These are phyloP conservation scores for Pyropia haitanensis DNA, from an alignment of 23 red algal species.

Conservation along the genomic window DNA sequence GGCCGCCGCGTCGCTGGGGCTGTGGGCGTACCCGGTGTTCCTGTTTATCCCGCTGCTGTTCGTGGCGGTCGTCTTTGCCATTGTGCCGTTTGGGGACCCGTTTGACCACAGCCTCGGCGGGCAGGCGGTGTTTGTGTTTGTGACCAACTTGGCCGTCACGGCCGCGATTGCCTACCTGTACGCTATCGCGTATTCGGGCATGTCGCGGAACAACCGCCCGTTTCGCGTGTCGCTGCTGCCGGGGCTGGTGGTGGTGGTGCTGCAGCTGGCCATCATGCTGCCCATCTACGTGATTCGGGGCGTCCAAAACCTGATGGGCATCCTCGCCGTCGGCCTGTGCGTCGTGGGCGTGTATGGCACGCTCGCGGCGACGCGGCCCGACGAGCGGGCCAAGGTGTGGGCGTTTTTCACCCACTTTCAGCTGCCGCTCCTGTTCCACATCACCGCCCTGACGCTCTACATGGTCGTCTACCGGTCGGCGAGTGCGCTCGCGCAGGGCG, in stretches of 20 bases:
- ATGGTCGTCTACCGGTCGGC: conserved; percentile 50
- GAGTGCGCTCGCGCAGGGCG: conserved; percentile 11
- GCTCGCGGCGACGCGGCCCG: conserved; percentile 12
- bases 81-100: conserved; percentile 47
- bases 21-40: conserved; percentile 42
- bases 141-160: conserved; percentile 30
- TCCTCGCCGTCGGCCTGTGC: conserved; percentile 33
- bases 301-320: conserved; percentile 33
- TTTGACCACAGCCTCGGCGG: conserved; percentile 15
- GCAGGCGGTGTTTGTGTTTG: conserved; percentile 56
- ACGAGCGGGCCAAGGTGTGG: conserved; percentile 9
- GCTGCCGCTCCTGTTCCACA: conserved; percentile 43
- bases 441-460: conserved; percentile 28
- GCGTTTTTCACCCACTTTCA: conserved; percentile 53
- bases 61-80: conserved; percentile 40
- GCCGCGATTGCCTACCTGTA: conserved; percentile 53
- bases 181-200: conserved; percentile 31
- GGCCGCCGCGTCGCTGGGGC: conserved; percentile 26
- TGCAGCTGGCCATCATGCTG: conserved; percentile 22
- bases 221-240: conserved; percentile 40
- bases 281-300: conserved; percentile 29
- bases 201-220: conserved; percentile 20
- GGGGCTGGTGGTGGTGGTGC: conserved; percentile 28
- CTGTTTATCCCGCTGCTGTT: conserved; percentile 43
- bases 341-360: conserved; percentile 27